Conservation (phyloP, 768 basidiomycete genomes). For the Rhizopogon roseolus region DNA sequence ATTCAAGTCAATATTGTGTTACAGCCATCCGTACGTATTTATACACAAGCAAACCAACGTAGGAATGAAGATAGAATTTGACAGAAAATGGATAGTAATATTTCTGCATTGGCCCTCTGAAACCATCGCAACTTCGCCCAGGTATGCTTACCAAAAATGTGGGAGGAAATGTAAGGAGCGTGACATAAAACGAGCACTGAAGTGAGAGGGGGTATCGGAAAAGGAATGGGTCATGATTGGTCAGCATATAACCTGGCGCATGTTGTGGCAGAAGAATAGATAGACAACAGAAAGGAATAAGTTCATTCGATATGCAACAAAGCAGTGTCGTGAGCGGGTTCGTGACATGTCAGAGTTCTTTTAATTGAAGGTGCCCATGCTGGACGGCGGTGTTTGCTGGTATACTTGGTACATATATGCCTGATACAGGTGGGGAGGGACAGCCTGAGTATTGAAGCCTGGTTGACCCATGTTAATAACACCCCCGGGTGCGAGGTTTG, state of each 20-base stretch:
- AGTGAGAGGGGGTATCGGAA: slow-evolving; percentile 24
- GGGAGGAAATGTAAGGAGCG: slow-evolving; percentile 14
- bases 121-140: slow-evolving; percentile 18
- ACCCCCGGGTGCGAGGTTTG: slow-evolving; percentile 46
- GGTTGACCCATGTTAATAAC: slow-evolving; percentile 63
- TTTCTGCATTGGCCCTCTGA: slow-evolving; percentile 22
- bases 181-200: slow-evolving; percentile 12
- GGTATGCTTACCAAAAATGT: slow-evolving; percentile 12
- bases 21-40: slow-evolving; percentile 35
- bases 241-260: slow-evolving; percentile 21
- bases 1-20: slow-evolving; percentile 27
- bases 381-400: slow-evolving; percentile 68
- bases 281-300: slow-evolving; percentile 28
- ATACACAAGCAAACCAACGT: slow-evolving; percentile 32
- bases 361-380: slow-evolving; percentile 75
- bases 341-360: slow-evolving; percentile 15
- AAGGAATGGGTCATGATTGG: slow-evolving; percentile 17
- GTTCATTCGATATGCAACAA: slow-evolving; percentile 24
- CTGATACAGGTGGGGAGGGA: slow-evolving; percentile 70
- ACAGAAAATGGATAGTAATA: slow-evolving; percentile 18
- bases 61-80: slow-evolving; percentile 24
- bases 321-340: slow-evolving; percentile 39
- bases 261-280: slow-evolving; percentile 24
- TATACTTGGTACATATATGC: slow-evolving; percentile 84
- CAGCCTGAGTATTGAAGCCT: slow-evolving; percentile 57